These are phyloP conservation scores for Psilocybe subaeruginosa DNA, from an alignment of 768 basidiomycete genomes.

Conservation along the genomic window DNA sequence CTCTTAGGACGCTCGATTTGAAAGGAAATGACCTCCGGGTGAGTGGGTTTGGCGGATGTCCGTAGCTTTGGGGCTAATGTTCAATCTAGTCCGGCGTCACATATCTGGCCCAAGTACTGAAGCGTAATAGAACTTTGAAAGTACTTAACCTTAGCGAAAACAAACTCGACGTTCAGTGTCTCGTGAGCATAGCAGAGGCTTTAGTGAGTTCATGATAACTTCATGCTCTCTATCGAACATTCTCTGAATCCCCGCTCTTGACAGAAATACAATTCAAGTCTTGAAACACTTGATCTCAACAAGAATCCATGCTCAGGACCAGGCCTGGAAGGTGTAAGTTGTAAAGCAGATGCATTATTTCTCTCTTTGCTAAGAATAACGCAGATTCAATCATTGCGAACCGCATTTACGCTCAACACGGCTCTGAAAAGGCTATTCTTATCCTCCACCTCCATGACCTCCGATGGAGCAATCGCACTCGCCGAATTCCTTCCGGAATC, in stretches of 20 bases:
- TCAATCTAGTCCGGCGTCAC: conserved; percentile 67
- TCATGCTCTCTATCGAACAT: not conserved
- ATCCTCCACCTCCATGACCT: conserved; percentile 77
- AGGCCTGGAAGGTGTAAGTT: conserved; percentile 83
- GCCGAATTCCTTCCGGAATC: conserved; percentile 97
- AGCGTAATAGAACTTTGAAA: conserved; percentile 93
- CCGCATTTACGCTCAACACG: conserved; percentile 90
- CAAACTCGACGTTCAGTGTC: conserved; percentile 81
- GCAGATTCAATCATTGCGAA: conserved; percentile 87
- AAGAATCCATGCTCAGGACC: conserved; percentile 95
- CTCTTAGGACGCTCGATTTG: conserved; percentile 86
- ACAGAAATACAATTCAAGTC: conserved; percentile 91
- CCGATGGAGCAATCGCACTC: conserved; percentile 88
- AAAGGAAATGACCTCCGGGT: conserved; percentile 92
- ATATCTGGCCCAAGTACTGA: conserved; percentile 93
- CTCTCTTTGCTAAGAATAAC: not conserved
- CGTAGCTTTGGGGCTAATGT: not conserved
- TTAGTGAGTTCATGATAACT: conserved; percentile 54
- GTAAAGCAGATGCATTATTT: not conserved
- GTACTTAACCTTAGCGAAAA: conserved; percentile 95
- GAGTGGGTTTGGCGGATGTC: conserved; percentile 31
- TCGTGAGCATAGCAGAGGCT: conserved; percentile 85
- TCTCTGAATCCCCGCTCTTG: not conserved
- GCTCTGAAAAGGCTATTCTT: conserved; percentile 93
- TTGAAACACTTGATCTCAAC: conserved; percentile 93